Base-by-base conservation (phyloP, 495 filamentous ascomycete genomes). In the Penicillium parvum region DNA sequence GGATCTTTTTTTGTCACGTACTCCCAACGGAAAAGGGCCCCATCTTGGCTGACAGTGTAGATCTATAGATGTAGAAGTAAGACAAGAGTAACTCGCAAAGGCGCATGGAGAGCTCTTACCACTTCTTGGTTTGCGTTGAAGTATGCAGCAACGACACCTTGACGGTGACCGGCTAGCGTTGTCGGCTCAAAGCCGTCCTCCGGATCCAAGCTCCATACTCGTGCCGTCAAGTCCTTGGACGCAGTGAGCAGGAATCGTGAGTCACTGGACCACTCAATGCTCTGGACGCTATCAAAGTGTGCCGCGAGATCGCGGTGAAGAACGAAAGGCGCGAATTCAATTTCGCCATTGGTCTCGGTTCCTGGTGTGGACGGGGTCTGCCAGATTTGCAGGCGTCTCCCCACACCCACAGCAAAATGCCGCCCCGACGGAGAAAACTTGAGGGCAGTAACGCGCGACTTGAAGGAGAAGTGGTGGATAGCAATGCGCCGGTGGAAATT, bases 261-360 rank as follows among this genome's bases (percentile, higher is more conserved):
- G 67, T 98, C 92, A 56, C 79, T 81, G 8, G 91, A 95, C 92
- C 92, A 98, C 58, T 92, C 82, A 39, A 98, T 84, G 57, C 78
- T 82, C 23, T 83, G 79, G 16, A 97, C 83, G 19, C 73, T 75
- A 61, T 96, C 92, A 48, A 89, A 94, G 63, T 98, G 92, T 1
- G 87, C 86, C 23, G 84, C 79, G 48, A 95, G 86, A 29, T 84
- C 82, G 37, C 88, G 79, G 65, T 97, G 88, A 33, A 88, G 71
- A 27, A 95, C 80, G 50, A 98, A 97, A 1, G 92, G 92, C 7
- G 94, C 90, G 65, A 95, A 97, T 50, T 97, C 89, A 45, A 96
- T 71, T 40, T 89, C 90, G 43, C 90, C 92, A 53, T 85, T 81
- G 37, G 75, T 72, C 32, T 78, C 80, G 9, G 81, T 74, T 40